These are phyloP conservation scores for Vishniacozyma victoriae DNA, from an alignment of 768 basidiomycete genomes.

Conservation along the genomic window DNA sequence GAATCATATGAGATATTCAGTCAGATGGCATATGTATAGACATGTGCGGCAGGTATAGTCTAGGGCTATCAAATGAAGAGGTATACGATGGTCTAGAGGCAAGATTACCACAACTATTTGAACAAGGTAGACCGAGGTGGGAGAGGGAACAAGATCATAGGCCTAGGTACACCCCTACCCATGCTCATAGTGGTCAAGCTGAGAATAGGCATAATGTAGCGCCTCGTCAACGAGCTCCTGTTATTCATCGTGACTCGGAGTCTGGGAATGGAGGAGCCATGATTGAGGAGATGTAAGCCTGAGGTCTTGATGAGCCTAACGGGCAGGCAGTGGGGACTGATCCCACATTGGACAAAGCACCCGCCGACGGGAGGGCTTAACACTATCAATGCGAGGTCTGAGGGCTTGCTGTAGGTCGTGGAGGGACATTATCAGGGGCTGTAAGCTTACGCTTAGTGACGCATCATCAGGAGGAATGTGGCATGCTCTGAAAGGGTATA, in stretches of 20 bases:
- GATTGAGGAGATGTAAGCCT: constrained; percentile 66
- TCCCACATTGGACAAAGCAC: constrained; percentile 74
- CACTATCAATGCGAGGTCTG: constrained; percentile 85
- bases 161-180: constrained; percentile 17
- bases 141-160: constrained; percentile 30
- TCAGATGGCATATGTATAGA: background rate
- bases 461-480: constrained; percentile 67
- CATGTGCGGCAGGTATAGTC: constrained; percentile 42
- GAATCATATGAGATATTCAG: too few relatives aligned
- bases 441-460: too few relatives aligned
- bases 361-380: constrained; percentile 57
- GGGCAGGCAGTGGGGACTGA: constrained; percentile 65
- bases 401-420: constrained; percentile 59
- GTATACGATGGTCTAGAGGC: constrained; percentile 32
- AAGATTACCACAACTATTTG: constrained; percentile 24
- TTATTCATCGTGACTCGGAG: constrained; percentile 56
- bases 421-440: too few relatives aligned
- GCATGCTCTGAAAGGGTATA: constrained; percentile 70
- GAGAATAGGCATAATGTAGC: constrained; percentile 79
- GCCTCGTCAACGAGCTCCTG: constrained; percentile 70
- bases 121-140: constrained; percentile 17
- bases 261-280: constrained; percentile 50
- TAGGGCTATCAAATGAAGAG: constrained; percentile 35
- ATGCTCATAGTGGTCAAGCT: background rate
- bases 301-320: background rate